These are phyloP conservation scores for Podospora pseudopauciseta DNA, from an alignment of 495 filamentous ascomycete genomes.

Conservation along the genomic window DNA sequence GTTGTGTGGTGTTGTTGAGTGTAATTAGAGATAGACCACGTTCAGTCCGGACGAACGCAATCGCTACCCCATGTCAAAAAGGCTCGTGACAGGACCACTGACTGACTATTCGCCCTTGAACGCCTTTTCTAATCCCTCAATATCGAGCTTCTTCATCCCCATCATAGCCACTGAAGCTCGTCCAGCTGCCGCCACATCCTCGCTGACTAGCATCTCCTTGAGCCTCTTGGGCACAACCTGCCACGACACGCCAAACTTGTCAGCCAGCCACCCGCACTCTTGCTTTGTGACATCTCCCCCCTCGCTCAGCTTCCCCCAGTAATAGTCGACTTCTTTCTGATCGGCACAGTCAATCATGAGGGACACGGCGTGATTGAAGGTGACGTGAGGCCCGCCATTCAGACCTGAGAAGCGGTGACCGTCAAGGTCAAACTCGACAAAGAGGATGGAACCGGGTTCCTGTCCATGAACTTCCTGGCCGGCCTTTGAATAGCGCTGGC, in stretches of 20 bases:
- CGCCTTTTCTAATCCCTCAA: slow-evolving; percentile 8
- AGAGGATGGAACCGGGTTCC: not conserved
- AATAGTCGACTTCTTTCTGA: slow-evolving; percentile 42
- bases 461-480: slow-evolving; percentile 11
- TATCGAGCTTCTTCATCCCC: slow-evolving; percentile 38
- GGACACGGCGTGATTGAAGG: slow-evolving; percentile 30
- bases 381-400: slow-evolving; percentile 39
- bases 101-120: not conserved
- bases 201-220: slow-evolving; percentile 23
- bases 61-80: too few relatives aligned
- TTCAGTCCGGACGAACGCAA: too few relatives aligned
- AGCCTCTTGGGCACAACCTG: slow-evolving; percentile 37
- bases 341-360: slow-evolving; percentile 35
- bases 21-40: too few relatives aligned
- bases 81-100: too few relatives aligned
- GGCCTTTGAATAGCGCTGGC: slow-evolving; percentile 22
- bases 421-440: slow-evolving; percentile 33
- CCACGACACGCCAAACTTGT: slow-evolving; percentile 40
- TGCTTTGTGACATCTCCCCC: slow-evolving; percentile 29
- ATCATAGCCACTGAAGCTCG: slow-evolving; percentile 32
- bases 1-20: not conserved
- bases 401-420: slow-evolving; percentile 36
- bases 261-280: slow-evolving; percentile 38
- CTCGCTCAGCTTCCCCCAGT: slow-evolving; percentile 36
- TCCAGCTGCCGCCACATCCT: slow-evolving; percentile 20